Base-by-base conservation (phyloP, 495 filamentous ascomycete genomes). In the Gamarada debralockiae region DNA sequence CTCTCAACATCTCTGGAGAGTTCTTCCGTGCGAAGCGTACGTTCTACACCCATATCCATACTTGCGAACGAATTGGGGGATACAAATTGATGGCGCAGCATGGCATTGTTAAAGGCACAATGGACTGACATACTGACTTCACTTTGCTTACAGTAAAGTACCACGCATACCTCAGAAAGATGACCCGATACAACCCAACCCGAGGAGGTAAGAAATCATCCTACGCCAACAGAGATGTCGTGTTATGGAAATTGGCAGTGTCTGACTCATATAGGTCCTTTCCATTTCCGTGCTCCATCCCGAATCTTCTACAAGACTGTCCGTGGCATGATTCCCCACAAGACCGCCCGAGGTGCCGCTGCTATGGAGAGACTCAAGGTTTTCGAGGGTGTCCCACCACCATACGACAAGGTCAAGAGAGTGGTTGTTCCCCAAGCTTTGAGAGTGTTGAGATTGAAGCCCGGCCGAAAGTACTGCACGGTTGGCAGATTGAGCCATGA, bases 291-390 rank as follows among this genome's bases (percentile, higher is more conserved):
- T 74, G 89, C 90, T 66, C 93, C 93, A 45, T 93, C 92, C 62
- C 85, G 95, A 72, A 96, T 98, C 76, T 92, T 98, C 87, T 98
- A 97, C 87, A 95, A 96, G 84, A 90, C 93, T 70, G 90, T 98
- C 76, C 95, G 93, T 70, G 93, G 93, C 72, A 98, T 98, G 93
- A 92, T 97, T 60, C 95, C 93, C 67, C 93, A 98, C 88, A 98
- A 98, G 84, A 97, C 93, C 62, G 79, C 92, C 70, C 93, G 93
- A 70, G 93, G 93, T 71, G 87, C 92, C 67, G 91, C 92, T 59
- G 93, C 93, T 57, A 73, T 98, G 73, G 90, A 97, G 81, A 86
- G 93, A 73, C 88, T 98, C 53, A 97, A 97, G 89, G 89, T 95
- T 70, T 98, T 97, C 78, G 93, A 98, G 89, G 93, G 93, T 81